phyloP scores from a whole-genome alignment of 1,284 basidiomycete genomes.

The Trichosporon faecale region DNA sequence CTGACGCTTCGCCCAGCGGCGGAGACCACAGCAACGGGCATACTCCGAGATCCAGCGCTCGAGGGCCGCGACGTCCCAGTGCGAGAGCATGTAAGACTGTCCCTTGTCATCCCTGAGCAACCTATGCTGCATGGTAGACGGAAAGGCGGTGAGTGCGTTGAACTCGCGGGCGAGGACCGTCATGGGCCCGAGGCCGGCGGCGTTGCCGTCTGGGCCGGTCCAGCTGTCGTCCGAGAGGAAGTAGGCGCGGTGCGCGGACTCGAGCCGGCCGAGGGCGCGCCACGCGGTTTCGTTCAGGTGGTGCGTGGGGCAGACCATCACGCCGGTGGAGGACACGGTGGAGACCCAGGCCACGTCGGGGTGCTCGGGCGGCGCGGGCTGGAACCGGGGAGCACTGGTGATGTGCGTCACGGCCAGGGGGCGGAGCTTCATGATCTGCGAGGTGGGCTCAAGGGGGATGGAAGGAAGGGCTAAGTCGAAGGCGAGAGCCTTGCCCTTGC shows the following conservation, averaged over 20 bases:
- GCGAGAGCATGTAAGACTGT: background rate
- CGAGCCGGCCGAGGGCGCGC: background rate
- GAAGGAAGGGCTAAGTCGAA: no score
- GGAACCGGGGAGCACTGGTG: background rate
- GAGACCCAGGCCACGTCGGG: background rate
- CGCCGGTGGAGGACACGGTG: no score
- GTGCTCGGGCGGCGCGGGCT: no score
- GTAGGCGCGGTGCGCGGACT: background rate
- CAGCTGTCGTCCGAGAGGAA: no score
- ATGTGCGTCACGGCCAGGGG: background rate
- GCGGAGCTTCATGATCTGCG: no score
- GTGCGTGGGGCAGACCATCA: background rate
- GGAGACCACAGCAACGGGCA: background rate
- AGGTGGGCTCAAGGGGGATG: no score
- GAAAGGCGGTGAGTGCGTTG: background rate
- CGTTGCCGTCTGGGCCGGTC: no score
- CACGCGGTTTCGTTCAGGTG: background rate
- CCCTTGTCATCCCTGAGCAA: background rate
- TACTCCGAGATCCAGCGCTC: background rate
- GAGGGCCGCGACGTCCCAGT: background rate
- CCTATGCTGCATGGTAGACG: background rate
- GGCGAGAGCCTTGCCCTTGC: no score
- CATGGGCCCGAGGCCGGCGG: background rate
- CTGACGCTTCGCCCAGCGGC: background rate
- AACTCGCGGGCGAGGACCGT: background rate